Evolutionary conservation across 768 basidiomycete genomes (phyloP).

Genomic region (Phanerochaete carnosa): DNA sequence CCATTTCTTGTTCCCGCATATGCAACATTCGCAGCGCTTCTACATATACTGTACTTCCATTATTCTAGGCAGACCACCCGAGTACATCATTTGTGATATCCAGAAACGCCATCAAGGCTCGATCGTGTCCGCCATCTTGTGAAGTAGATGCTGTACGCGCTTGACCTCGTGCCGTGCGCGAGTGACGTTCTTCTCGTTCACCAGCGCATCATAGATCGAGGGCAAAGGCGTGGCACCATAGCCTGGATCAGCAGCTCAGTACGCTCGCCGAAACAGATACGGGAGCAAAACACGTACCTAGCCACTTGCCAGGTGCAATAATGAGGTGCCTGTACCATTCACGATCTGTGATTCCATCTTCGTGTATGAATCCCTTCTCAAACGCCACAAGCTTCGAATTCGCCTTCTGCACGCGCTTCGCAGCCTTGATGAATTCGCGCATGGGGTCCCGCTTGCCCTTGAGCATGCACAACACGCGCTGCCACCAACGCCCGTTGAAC

Average conservation of each 20-base stretch:
- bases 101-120: no score
- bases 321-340: slow-evolving; percentile 87
- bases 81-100: background rate
- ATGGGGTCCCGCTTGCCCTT: slow-evolving; percentile 5
- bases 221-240: slow-evolving; percentile 87
- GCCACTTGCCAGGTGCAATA: slow-evolving; percentile 85
- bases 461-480: background rate
- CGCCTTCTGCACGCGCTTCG: slow-evolving; percentile 50
- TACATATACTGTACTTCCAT: background rate
- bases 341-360: slow-evolving; percentile 71
- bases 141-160: slow-evolving; percentile 51
- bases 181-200: slow-evolving; percentile 60
- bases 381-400: slow-evolving; percentile 67
- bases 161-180: slow-evolving; percentile 57
- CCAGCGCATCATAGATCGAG: slow-evolving; percentile 72
- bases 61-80: background rate
- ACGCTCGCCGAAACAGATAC: background rate
- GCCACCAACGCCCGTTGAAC: background rate
- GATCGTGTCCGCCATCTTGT: slow-evolving; percentile 20
- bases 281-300: slow-evolving; percentile 50
- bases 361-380: slow-evolving; percentile 77
- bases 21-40: background rate
- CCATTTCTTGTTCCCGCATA: background rate
- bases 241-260: slow-evolving; percentile 36
- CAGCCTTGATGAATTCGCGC: slow-evolving; percentile 52